Base-by-base conservation (phyloP, 2,329 filamentous ascomycete genomes). In the Cercospora beticola region DNA sequence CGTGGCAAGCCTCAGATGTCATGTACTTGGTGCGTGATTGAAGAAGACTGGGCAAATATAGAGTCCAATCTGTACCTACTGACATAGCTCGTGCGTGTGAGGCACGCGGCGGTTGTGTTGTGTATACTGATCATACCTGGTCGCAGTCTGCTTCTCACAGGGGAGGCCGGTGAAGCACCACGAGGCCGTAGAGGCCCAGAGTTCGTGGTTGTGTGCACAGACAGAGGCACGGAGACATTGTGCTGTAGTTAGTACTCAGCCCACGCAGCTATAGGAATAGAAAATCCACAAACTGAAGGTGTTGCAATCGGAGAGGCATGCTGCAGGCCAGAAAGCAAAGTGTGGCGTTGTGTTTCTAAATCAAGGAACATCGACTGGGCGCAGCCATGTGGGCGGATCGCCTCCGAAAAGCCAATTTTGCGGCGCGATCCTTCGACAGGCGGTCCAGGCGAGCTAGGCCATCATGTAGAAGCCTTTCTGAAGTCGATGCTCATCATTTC, bases 261-360 rank as follows among this genome's bases (percentile, higher is more conserved):
- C 21, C 26, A 21, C 28, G 54, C 54, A 31, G 16, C 14, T 28
- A 56, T 28, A 30, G 52, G 52, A 64, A 64, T 56, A 56, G 46
- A 30, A 56, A 28, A 16, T 30, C 28, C 46, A 52, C n/a, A 28
- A 54, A 31, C 21, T 52, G 46, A 23, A 52, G 21, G 5, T 52
- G 46, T 26, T 52, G 46, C 46, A 26, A 26, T 14, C 21, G 18
- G 46, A 23, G 46, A 57, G 49, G 40, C 54, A 18, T 46, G 40
- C 18, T 31, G 56, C 56, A 18, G n/a, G 26, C 56, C 64, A 54
- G 64, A 36, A 57, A 60, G 54, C 18, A 43, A 26, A 26, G 40
- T 65, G 52, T 65, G 63, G 63, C 63, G 63, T 58, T 49, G 23
- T 54, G 64, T 54, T 62, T 61, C 64, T 61, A 66, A 62, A 61